Evolutionary conservation across 2,329 filamentous ascomycete species (phyloP).

Genomic region (Fusarium solani-melongenae): DNA sequence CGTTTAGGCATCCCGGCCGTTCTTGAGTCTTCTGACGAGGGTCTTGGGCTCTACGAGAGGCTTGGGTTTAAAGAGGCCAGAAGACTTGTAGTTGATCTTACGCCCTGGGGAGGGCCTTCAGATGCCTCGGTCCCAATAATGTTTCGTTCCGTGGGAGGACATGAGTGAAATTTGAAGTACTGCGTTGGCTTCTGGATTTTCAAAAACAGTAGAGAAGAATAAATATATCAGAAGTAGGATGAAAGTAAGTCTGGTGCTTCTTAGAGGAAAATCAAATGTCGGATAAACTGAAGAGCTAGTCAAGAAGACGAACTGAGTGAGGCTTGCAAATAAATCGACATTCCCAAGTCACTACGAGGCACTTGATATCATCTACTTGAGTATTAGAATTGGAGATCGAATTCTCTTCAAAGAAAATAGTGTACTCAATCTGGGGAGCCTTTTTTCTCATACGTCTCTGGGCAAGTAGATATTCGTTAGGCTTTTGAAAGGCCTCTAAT

Average conservation of each 20-base stretch:
- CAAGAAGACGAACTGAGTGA: no score
- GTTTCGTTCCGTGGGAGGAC: slow-evolving; percentile 33
- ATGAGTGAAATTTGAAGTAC: background rate
- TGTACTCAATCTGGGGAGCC: background rate
- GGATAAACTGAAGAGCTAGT: background rate
- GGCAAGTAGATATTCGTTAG: background rate
- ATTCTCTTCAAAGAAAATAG: background rate
- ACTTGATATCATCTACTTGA: no score
- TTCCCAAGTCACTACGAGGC: background rate
- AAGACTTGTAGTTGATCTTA: slow-evolving; percentile 40
- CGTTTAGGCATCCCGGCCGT: slow-evolving; percentile 49
- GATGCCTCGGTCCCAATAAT: slow-evolving; percentile 37
- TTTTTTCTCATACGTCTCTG: background rate
- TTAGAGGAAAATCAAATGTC: background rate
- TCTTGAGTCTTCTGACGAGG: slow-evolving; percentile 50
- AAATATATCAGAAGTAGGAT: no score
- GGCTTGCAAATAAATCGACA: background rate
- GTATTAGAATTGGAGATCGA: background rate
- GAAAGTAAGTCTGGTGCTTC: no score
- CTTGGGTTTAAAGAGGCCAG: slow-evolving; percentile 50
- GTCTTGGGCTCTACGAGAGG: slow-evolving; percentile 48
- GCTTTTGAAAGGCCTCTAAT: background rate
- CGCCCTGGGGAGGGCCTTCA: slow-evolving; percentile 44
- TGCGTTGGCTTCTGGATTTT: background rate
- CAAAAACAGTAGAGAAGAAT: background rate